Evolutionary conservation across 2,329 filamentous ascomycete genomes (phyloP).

Genomic region (Pestalotiopsis sp.): DNA sequence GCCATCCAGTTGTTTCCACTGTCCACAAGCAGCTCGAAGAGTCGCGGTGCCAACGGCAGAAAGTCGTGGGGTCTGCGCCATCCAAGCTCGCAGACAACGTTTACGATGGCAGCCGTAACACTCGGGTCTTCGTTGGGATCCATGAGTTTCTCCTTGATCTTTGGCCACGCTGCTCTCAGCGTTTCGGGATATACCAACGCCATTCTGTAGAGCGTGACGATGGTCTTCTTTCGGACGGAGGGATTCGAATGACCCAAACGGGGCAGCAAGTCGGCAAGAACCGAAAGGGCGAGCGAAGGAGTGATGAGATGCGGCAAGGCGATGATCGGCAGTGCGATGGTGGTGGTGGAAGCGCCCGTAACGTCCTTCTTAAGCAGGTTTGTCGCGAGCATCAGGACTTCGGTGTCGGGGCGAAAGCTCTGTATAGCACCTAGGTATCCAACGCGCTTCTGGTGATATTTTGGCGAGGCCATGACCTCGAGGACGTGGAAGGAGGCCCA

Average conservation of each 20-base stretch:
- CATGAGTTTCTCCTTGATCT: constrained; percentile 92
- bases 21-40: constrained; percentile 91
- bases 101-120: constrained; percentile 94
- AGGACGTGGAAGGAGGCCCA: constrained; percentile 99
- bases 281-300: constrained; percentile 85
- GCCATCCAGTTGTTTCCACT: constrained; percentile 99
- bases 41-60: constrained; percentile 82
- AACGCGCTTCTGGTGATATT: constrained; percentile 93
- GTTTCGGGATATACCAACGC: constrained; percentile 97
- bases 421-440: constrained; percentile 95
- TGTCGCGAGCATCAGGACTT: constrained; percentile 96
- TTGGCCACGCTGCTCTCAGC: constrained; percentile 89
- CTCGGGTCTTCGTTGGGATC: constrained; percentile 88
- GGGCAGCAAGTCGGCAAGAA: constrained; percentile 83
- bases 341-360: constrained; percentile 69
- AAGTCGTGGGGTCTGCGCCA: constrained; percentile 95
- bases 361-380: constrained; percentile 97
- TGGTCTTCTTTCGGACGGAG: constrained; percentile 89
- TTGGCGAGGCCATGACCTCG: constrained; percentile 96
- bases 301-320: constrained; percentile 96
- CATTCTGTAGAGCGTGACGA: constrained; percentile 90
- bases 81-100: constrained; percentile 93
- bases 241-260: constrained; percentile 85
- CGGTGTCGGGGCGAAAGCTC: constrained; percentile 92
- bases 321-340: constrained; percentile 82